Percentiles rank a stretch among this genome's conserved stretches.
phyloP scores from a whole-genome alignment of 106 monocot genomes.

The Chionographis japonica region DNA sequence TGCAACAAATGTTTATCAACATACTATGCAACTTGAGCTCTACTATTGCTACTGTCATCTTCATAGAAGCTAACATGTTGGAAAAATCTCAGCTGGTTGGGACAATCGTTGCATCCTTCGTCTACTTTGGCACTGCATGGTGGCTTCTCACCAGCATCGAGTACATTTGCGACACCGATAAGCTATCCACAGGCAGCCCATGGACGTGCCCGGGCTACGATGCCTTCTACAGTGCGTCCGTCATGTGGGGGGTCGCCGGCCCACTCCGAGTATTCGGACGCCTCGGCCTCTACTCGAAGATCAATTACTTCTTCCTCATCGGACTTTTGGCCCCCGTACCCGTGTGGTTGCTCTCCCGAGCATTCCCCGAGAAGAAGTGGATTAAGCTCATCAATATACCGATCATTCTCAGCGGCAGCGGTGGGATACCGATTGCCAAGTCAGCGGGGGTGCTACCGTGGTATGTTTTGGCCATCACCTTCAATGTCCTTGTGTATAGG shows the following conservation, averaged over 20 bases:
- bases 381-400: conserved; percentile 18
- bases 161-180: conserved; percentile 3
- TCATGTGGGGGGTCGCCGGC: conserved; percentile 8
- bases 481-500: conserved; percentile 7
- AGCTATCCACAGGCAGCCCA: conserved; percentile 1
- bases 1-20: too few species aligned
- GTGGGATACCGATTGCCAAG: not conserved
- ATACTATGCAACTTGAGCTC: too few species aligned
- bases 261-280: conserved; percentile 1
- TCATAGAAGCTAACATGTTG: too few species aligned
- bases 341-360: not conserved
- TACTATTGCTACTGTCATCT: too few species aligned
- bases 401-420: not conserved
- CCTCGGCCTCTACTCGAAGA: not conserved
- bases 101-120: not conserved
- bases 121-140: conserved; percentile 6
- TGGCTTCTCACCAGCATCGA: conserved; percentile 5
- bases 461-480: not conserved
- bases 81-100: not conserved
- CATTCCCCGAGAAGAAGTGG: conserved; percentile 10
- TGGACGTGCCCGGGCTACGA: conserved; percentile 1
- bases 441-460: not conserved
- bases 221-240: not conserved
- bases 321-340: conserved; percentile 3
- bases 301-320: conserved; percentile 6